phyloP scores from a whole-genome alignment of 176 grass and related monocot genomes.

The Hsuehochloa calcarea region DNA sequence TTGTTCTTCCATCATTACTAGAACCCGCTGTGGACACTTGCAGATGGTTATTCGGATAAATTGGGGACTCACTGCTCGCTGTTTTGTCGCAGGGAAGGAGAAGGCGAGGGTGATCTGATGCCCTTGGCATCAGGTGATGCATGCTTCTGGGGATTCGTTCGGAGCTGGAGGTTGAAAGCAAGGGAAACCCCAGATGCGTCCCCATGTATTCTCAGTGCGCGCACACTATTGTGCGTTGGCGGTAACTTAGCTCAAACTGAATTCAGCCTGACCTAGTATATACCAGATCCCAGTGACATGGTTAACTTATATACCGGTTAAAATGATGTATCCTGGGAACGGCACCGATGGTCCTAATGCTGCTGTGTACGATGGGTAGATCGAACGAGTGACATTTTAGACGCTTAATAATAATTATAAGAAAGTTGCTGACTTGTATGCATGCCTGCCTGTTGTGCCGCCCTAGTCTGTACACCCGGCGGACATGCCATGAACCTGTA shows the following conservation, averaged over 20 bases:
- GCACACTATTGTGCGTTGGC: background rate
- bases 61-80: background rate
- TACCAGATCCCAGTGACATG: background rate
- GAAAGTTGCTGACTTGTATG: background rate
- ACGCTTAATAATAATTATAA: background rate
- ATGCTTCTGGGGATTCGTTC: background rate
- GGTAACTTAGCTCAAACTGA: background rate
- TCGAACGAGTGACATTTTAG: background rate
- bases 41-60: background rate
- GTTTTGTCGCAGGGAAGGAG: constrained; percentile 17
- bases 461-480: no score
- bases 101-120: constrained; percentile 23
- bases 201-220: background rate
- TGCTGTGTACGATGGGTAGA: background rate
- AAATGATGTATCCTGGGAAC: background rate
- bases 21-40: background rate
- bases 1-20: background rate
- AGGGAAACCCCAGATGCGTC: background rate
- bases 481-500: background rate
- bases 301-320: background rate
- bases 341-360: background rate
- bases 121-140: no score
- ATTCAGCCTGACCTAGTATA: background rate
- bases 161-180: background rate
- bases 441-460: background rate